phyloP scores from a whole-genome alignment of 371 early-diverging fungal species.

The Massospora cicadina region DNA sequence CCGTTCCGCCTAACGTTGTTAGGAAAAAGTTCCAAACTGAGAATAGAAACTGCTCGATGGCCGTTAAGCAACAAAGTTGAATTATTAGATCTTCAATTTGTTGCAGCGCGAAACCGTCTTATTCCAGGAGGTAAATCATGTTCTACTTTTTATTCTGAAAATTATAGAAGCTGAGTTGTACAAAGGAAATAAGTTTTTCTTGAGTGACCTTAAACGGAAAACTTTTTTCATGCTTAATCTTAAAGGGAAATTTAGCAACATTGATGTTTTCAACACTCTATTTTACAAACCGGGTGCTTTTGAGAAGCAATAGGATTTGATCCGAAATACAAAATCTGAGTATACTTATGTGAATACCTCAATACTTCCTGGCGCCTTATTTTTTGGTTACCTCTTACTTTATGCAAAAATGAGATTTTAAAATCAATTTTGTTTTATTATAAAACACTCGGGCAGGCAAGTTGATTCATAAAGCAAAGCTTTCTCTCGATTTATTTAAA shows the following conservation, averaged over 20 bases:
- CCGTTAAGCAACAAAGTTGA: neutral
- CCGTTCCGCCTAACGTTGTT: neutral
- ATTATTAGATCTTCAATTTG: neutral
- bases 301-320: neutral
- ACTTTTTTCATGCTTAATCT: neutral
- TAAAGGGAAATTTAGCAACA: neutral
- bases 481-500: too few species aligned
- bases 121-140: neutral
- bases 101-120: neutral
- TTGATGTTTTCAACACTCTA: neutral
- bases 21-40: neutral
- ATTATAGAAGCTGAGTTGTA: neutral
- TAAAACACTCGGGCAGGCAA: too few species aligned
- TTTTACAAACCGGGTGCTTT: neutral
- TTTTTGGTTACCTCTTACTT: neutral
- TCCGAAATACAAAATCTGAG: neutral
- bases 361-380: neutral
- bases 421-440: too few species aligned
- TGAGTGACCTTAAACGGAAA: neutral
- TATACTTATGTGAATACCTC: neutral
- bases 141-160: neutral
- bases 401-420: neutral
- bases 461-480: too few species aligned
- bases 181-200: neutral
- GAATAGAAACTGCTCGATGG: neutral